A percentile compares a stretch with the other conserved stretches of the same genome.
Evolutionary conservation across 352 stramenopile species (phyloP).

Genomic region (Phytopythium helicoides): DNA sequence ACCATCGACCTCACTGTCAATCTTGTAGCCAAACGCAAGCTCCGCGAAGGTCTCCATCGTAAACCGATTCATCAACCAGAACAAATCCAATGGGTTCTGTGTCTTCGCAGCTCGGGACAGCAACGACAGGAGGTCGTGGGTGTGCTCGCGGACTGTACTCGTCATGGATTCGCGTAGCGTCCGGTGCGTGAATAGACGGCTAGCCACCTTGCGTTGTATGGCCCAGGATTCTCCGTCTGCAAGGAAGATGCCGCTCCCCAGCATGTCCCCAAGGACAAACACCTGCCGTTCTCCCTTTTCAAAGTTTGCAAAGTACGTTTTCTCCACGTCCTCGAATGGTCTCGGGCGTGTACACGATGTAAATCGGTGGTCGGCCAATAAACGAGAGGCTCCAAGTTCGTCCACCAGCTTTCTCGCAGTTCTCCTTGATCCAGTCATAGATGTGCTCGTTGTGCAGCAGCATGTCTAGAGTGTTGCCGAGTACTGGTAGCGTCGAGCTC

Average conservation of each 20-base stretch:
- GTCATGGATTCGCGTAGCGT: slow-evolving; percentile 35
- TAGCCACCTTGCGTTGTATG: slow-evolving; percentile 65
- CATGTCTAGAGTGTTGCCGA: slow-evolving; percentile 43
- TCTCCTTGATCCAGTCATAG: slow-evolving; percentile 46
- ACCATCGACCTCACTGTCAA: slow-evolving; percentile 8
- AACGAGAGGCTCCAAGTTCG: slow-evolving; percentile 34
- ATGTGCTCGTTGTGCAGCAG: slow-evolving; percentile 33
- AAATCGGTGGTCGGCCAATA: slow-evolving; percentile 29
- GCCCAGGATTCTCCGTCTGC: slow-evolving; percentile 47
- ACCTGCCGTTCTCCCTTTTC: slow-evolving; percentile 51
- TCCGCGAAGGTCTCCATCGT: slow-evolving; percentile 27
- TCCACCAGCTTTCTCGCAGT: slow-evolving; percentile 33
- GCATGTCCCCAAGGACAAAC: slow-evolving; percentile 38
- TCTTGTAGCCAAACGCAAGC: slow-evolving; percentile 31
- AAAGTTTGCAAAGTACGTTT: slow-evolving; percentile 68
- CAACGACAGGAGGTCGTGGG: slow-evolving; percentile 19
- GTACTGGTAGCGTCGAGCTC: slow-evolving; percentile 30
- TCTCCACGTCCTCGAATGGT: slow-evolving; percentile 42
- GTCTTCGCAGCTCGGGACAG: slow-evolving; percentile 16
- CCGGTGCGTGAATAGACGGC: slow-evolving; percentile 73
- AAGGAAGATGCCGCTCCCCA: slow-evolving; percentile 57
- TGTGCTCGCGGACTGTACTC: slow-evolving; percentile 37
- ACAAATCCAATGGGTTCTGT: slow-evolving; percentile 7
- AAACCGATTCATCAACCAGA: slow-evolving; percentile 6
- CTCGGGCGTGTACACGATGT: slow-evolving; percentile 35